Evolutionary conservation across 2,329 filamentous ascomycete species (phyloP), one percentile per base, ranked within the genome.

Genomic region (Penicillium sp.): DNA sequence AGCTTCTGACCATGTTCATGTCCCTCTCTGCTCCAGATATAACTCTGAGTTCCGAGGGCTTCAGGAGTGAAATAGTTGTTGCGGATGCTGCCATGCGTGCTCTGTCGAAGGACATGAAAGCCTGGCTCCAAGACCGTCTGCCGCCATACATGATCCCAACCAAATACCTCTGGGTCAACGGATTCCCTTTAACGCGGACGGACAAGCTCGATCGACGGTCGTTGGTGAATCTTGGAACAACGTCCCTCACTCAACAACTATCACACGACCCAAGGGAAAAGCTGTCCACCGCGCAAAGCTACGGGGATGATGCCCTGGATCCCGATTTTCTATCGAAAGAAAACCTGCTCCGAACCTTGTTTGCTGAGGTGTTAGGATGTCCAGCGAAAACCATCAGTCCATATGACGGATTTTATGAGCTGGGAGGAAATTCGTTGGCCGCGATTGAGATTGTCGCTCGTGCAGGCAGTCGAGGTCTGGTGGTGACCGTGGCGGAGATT

Each of bases 361-460:
- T 43, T n/a, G 41, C 41, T 43, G 41, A 43, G 41, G 41, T 43
- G 20, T 43, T 43, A 43, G 41, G 41, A 43, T 22, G 41, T 43
- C 15, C 41, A 43, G 41, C 41, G 20, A 43, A 43, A 22, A 17
- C 20, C 14, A 43, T 43, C 48, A 39, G 48, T 12, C 11, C 17
- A n/a, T 37, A 70, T 59, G 61, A 65, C 49, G 64, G 59, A 55
- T 73, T 73, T 65, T 73, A 73, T 42, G 59, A 67, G 20, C 60
- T 72, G 14, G 72, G 72, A 25, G 71, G 71, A 15, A 70, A 74
- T 58, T 73, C 69, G 14, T 59, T 74, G 45, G 60, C 58, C 28
- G 71, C 71, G 12, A 73, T 73, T 62, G 65, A 67, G 60, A 55
- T 73, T 35, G 71, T 71, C 5, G 63, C 61, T 31, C 57, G 57